Base-by-base conservation (phyloP, 352 stramenopile species). In the Globisporangium uncinulatum region DNA sequence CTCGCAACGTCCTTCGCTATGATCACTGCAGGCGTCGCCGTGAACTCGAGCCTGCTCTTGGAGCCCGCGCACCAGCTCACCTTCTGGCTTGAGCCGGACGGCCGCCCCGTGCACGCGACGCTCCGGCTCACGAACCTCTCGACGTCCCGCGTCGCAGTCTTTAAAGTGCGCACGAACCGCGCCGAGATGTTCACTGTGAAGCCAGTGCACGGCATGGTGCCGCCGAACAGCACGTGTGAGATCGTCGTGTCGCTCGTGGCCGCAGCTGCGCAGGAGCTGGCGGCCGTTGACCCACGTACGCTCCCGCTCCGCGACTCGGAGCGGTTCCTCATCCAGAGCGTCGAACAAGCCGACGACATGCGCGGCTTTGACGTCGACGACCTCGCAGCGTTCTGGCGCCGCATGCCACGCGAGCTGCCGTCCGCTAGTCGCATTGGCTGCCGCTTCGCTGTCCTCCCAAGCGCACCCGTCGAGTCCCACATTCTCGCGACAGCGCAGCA, bases 91-190 rank as follows among this genome's bases (percentile, higher is more conserved):
- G 50, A 55, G 9, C n/a, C 34, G 34, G 24, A 45, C 19, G 31
- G 51, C 45, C 17, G 10, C 9, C 36, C 43, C 31, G 17, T 39
- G 39, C 53, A 49, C 50, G 53, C 59, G 47, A 34, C 48, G 53
- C 54, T 66, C 53, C 56, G 32, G 60, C 73, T 92, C n/a, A 75
- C 63, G 50, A 93, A 91, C 61, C 69, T 91, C 45, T 90, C 83
- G 51, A 45, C 55, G 21, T 50, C 56, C n/a, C 79, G 85, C 51
- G 68, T 73, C 57, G 66, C 87, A 15, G 67, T 90, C 11, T 91
- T 88, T 61, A 87, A 88, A 46, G 66, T 93, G 31, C 79, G 81
- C 59, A 93, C 83, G 41, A 87, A 79, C 61, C 82, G 87, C 62
- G 73, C 79, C 50, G 67, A 89, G 34, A 83, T 83, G 47, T 93